These are phyloP conservation scores for Hypholoma sublateritium DNA, from an alignment of 768 basidiomycete species.

Conservation along the genomic window DNA sequence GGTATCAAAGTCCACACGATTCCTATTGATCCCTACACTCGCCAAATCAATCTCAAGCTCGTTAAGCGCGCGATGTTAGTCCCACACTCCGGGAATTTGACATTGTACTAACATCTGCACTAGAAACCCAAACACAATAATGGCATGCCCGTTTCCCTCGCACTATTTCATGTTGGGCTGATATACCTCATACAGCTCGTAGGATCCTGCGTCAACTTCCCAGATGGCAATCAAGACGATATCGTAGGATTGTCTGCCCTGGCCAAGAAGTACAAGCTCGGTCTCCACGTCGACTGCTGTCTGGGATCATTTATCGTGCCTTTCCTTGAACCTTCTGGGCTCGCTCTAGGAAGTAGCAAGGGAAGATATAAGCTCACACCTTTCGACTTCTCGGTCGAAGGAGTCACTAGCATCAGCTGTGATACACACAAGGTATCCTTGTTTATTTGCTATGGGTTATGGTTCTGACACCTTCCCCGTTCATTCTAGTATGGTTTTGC, in stretches of 20 bases:
- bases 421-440: slow-evolving; percentile 89
- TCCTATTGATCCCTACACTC: slow-evolving; percentile 74
- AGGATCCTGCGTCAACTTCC: slow-evolving; percentile 84
- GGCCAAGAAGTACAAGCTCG: slow-evolving; percentile 73
- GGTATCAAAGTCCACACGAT: slow-evolving; percentile 87
- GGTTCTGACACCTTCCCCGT: slow-evolving; percentile 5
- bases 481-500: slow-evolving; percentile 81
- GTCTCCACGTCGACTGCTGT: slow-evolving; percentile 94
- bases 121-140: slow-evolving; percentile 86
- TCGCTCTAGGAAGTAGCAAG: slow-evolving; percentile 52
- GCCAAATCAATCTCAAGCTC: slow-evolving; percentile 73
- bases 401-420: slow-evolving; percentile 93
- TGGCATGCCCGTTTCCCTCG: slow-evolving; percentile 44
- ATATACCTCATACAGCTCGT: slow-evolving; percentile 54
- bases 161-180: background rate
- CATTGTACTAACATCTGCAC: background rate
- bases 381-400: slow-evolving; percentile 89
- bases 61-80: slow-evolving; percentile 88
- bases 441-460: background rate
- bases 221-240: slow-evolving; percentile 85
- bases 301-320: slow-evolving; percentile 93
- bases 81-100: background rate
- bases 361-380: slow-evolving; percentile 59
- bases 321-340: slow-evolving; percentile 80
- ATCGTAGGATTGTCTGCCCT: slow-evolving; percentile 77